Evolutionary conservation across 208 protist genomes (phyloP).

Genomic region (Lotmaria passim): DNA sequence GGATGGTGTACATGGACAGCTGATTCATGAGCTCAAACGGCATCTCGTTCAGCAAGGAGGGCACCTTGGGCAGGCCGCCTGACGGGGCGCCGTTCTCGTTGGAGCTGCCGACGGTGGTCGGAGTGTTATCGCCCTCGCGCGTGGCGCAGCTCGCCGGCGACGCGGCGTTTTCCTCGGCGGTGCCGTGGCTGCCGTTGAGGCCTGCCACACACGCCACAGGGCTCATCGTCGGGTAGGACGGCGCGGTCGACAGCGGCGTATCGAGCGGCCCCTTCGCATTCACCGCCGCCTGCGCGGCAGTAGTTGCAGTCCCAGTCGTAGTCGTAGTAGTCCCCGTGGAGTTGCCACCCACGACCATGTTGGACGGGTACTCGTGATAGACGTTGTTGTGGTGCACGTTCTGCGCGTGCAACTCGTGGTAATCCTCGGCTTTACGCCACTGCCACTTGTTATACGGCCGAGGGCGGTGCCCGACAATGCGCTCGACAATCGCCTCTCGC

Average conservation of each 20-base stretch:
- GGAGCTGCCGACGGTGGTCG: neutral
- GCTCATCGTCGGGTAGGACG: conserved; percentile 11
- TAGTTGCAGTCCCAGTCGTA: no score
- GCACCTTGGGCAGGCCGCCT: neutral
- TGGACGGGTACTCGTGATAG: conserved; percentile 15
- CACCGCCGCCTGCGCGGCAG: neutral
- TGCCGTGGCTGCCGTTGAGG: neutral
- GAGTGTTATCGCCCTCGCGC: neutral
- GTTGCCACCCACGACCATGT: neutral
- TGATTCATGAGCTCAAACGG: conserved; percentile 24
- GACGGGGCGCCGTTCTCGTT: neutral
- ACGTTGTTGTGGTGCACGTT: conserved; percentile 38
- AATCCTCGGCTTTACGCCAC: conserved; percentile 47
- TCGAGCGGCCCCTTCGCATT: neutral
- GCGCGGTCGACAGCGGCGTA: conserved; percentile 10
- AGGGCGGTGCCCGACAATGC: conserved; percentile 38
- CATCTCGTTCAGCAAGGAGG: conserved; percentile 16
- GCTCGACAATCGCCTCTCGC: conserved; percentile 38
- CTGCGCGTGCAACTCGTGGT: conserved; percentile 33
- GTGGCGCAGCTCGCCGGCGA: neutral
- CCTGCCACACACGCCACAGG: neutral
- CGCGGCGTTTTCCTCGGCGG: neutral
- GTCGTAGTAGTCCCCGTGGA: no score
- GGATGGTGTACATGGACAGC: conserved; percentile 63
- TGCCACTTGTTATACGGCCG: conserved; percentile 41